These are phyloP conservation scores for Zymoseptoria brevis DNA, from an alignment of 2,329 filamentous ascomycete genomes.

Conservation along the genomic window DNA sequence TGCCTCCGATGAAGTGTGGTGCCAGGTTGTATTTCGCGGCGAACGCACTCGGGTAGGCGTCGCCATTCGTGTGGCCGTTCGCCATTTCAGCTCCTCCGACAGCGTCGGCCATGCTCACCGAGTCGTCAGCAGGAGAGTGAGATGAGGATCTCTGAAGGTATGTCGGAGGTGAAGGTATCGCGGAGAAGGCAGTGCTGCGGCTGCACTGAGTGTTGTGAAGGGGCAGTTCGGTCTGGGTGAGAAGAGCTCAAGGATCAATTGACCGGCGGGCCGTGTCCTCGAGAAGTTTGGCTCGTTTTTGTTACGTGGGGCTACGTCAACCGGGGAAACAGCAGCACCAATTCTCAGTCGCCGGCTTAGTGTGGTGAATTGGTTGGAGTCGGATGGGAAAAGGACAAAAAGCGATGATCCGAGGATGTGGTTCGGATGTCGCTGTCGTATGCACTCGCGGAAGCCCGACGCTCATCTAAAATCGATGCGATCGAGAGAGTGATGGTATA, in stretches of 20 bases:
- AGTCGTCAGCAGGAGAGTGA: slow-evolving; percentile 14
- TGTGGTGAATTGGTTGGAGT: neutral
- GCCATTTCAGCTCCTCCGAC: slow-evolving; percentile 33
- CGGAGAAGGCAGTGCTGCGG: slow-evolving; percentile 3
- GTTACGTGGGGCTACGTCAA: neutral
- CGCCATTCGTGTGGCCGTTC: slow-evolving; percentile 41
- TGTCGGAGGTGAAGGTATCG: slow-evolving; percentile 5
- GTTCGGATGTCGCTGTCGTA: neutral
- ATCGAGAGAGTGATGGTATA: neutral
- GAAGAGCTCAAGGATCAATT: neutral
- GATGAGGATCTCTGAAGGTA: slow-evolving; percentile 8
- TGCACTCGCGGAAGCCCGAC: neutral
- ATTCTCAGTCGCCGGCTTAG: neutral
- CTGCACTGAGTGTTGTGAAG: neutral
- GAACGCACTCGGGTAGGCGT: slow-evolving; percentile 50
- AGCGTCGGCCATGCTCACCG: slow-evolving; percentile 34
- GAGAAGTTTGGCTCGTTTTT: neutral
- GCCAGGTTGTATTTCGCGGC: slow-evolving; percentile 75
- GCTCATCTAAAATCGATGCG: neutral
- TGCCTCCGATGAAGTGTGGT: slow-evolving; percentile 94
- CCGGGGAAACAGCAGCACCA: neutral
- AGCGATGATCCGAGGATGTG: neutral
- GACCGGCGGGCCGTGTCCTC: neutral
- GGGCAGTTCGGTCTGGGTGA: neutral
- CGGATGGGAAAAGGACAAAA: neutral